Percentiles rank a stretch among this genome's conserved stretches.
phyloP scores from a whole-genome alignment of 108 stramenopile genomes.

The Stephanodiscus minutulus region DNA sequence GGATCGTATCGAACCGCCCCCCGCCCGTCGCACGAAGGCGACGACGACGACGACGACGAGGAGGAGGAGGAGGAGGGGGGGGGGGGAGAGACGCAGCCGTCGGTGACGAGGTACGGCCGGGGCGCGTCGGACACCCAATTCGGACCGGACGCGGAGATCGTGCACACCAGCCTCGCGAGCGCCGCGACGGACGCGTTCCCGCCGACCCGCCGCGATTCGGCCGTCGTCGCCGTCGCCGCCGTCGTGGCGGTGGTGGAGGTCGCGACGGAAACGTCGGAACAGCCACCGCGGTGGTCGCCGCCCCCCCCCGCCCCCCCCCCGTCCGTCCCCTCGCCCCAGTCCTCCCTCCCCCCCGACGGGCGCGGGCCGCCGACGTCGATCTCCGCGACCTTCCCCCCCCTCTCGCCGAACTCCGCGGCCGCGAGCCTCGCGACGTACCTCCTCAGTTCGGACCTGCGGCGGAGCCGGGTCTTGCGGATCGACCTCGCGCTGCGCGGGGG shows the following conservation, averaged over 20 bases:
- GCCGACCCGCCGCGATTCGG: too few relatives aligned
- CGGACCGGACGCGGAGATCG: constrained; percentile 68
- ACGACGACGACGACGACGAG: constrained; percentile 1
- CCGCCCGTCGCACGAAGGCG: background rate
- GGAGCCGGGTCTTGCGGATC: constrained; percentile 64
- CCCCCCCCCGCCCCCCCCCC: constrained; percentile 11
- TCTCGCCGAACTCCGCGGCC: constrained; percentile 75
- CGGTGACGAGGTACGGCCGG: constrained; percentile 72
- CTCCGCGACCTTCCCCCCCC: constrained; percentile 71
- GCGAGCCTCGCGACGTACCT: constrained; percentile 75
- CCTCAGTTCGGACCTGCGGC: constrained; percentile 78
- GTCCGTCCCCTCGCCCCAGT: constrained; percentile 5
- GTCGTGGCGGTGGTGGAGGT: background rate
- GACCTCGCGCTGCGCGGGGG: constrained; percentile 54
- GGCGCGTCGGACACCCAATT: constrained; percentile 79
- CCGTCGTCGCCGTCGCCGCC: constrained; percentile 11
- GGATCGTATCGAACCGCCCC: constrained; percentile 57
- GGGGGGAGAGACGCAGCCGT: constrained; percentile 29
- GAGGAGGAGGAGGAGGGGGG: constrained; percentile 14
- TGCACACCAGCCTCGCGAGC: constrained; percentile 70
- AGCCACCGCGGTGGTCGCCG: background rate
- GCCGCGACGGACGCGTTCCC: constrained; percentile 53
- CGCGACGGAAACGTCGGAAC: too few relatives aligned
- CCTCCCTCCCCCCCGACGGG: constrained; percentile 4
- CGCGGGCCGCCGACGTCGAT: constrained; percentile 47